Evolutionary conservation across 140 eudicot genomes (phyloP), one percentile per base, ranked within the genome.

Genomic region (Erigeron philadelphicus): DNA sequence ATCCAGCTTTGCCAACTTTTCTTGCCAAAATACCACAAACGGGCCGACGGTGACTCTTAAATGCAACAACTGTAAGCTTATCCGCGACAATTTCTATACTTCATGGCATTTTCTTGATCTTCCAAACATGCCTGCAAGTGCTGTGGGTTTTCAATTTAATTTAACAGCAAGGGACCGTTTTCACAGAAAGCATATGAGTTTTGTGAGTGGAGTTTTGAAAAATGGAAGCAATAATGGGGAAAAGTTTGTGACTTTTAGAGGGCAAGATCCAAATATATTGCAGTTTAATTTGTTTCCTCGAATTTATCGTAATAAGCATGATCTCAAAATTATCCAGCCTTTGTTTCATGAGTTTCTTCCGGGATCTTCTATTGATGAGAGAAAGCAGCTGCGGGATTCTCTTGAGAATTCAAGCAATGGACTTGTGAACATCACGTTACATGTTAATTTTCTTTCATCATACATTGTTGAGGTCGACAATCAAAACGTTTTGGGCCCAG

Each of bases 71-170:
- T 88, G 98, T 75, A 88, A 74, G 44, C 83, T 84, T 18, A 49
- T 81, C 70, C 84, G 77, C 7, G 96, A 86, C 75, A 50, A 64
- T 71, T 45, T 82, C 2, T 86, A 81, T 69, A 66, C 87, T 74
- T 84, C 95, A 9, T 92, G 96, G 96, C 83, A 93, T 16, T 93
- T 93, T 70, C 43, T 88, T 63, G 98, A 93, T 78, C 85, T 89
- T 67, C 96, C 96, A 15, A 85, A 81, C 67, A 50, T 55, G 35
- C 94, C 98, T 7, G 98, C 96, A 58, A 78, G 79, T 72, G 93
- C 98, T 7, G 88, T 89, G 58, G 90, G 95, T 19, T 93, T 93
- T 64, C 84, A 86, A 72, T 93, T 93, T 75, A 93, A 89, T 70
- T 73, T 93, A 73, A 89, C 93, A 8, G 91, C 96, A 44, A 84